Percentiles rank a stretch among this genome's conserved stretches.
These are phyloP conservation scores for Teunomyces cretensis DNA, from an alignment of 805 yeast species.

Conservation along the genomic window DNA sequence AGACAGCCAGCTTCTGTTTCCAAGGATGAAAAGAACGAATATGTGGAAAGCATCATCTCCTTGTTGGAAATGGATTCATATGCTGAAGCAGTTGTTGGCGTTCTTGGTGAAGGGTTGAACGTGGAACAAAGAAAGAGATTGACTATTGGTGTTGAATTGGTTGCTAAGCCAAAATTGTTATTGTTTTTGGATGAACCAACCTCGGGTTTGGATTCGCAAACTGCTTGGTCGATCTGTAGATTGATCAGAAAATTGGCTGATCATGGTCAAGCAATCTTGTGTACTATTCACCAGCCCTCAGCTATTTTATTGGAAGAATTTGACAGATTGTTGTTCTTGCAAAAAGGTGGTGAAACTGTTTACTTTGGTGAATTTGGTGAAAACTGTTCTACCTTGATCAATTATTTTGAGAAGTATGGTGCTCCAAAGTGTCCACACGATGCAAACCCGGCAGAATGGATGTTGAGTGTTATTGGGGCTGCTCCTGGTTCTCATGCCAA, in stretches of 20 bases:
- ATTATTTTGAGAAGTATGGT: slow-evolving; percentile 66
- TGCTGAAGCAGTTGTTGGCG: slow-evolving; percentile 53
- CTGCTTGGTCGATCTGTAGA: slow-evolving; percentile 59
- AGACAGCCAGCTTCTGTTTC: slow-evolving; percentile 45
- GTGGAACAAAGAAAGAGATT: slow-evolving; percentile 56
- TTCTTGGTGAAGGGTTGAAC: slow-evolving; percentile 48
- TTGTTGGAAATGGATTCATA: slow-evolving; percentile 52
- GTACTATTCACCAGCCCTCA: slow-evolving; percentile 83
- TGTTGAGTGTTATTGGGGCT: slow-evolving; percentile 29
- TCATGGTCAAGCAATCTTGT: slow-evolving; percentile 56
- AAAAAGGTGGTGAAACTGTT: slow-evolving; percentile 70
- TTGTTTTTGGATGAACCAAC: slow-evolving; percentile 61
- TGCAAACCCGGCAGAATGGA: slow-evolving; percentile 67
- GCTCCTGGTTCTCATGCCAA: slow-evolving; percentile 30
- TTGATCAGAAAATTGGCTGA: slow-evolving; percentile 49
- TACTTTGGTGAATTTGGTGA: slow-evolving; percentile 75
- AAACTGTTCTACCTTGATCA: slow-evolving; percentile 55
- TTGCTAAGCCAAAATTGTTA: slow-evolving; percentile 53
- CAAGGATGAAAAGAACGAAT: slow-evolving; percentile 45
- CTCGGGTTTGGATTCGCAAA: slow-evolving; percentile 58
- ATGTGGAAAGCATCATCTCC: slow-evolving; percentile 51
- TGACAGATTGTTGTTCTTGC: slow-evolving; percentile 69
- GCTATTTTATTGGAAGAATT: slow-evolving; percentile 74
- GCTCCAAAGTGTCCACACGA: slow-evolving; percentile 63
- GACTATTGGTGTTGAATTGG: slow-evolving; percentile 56